A percentile compares a stretch with the other conserved stretches of the same genome.
These are phyloP conservation scores for Vigna reflexopilosa DNA, from an alignment of 306 rosid species.

Conservation along the genomic window DNA sequence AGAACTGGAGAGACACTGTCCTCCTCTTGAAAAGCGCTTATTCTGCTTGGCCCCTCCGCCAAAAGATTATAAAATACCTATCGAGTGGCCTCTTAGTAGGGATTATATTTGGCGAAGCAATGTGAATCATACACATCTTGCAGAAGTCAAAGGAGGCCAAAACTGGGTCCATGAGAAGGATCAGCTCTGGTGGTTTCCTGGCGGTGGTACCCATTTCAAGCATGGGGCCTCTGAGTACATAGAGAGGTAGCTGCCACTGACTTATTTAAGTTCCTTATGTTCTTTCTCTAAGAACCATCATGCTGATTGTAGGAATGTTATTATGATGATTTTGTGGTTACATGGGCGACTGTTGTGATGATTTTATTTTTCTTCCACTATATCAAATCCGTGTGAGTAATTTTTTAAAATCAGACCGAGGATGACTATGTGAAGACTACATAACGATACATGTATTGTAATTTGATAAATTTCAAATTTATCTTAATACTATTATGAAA, in stretches of 20 bases:
- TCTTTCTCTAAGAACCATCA: not conserved
- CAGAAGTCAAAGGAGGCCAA: constrained; percentile 97
- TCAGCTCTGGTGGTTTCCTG: constrained; percentile 96
- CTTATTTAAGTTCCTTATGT: constrained; percentile 21
- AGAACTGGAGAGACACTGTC: constrained; percentile 94
- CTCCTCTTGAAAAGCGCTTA: constrained; percentile 72
- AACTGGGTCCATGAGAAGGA: constrained; percentile 94
- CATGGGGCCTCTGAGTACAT: constrained; percentile 92
- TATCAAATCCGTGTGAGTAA: not conserved
- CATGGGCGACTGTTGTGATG: not conserved
- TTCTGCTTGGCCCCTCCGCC: constrained; percentile 96
- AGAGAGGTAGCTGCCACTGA: constrained; percentile 59
- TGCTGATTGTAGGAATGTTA: constrained; percentile 12
- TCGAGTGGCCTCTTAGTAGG: constrained; percentile 89
- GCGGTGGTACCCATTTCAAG: constrained; percentile 99
- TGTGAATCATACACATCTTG: constrained; percentile 89
- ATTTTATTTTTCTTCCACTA: not conserved
- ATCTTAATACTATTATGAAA: not conserved
- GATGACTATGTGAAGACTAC: not conserved
- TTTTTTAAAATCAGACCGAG: not conserved
- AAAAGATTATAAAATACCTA: constrained; percentile 79
- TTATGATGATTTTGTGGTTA: not conserved
- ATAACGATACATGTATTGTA: not conserved
- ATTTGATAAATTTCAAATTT: not conserved
- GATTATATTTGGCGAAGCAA: constrained; percentile 97